Percentiles rank a stretch among this genome's conserved stretches.
Evolutionary conservation across 208 protist species (phyloP).

Genomic region (Perkinsela sp.): DNA sequence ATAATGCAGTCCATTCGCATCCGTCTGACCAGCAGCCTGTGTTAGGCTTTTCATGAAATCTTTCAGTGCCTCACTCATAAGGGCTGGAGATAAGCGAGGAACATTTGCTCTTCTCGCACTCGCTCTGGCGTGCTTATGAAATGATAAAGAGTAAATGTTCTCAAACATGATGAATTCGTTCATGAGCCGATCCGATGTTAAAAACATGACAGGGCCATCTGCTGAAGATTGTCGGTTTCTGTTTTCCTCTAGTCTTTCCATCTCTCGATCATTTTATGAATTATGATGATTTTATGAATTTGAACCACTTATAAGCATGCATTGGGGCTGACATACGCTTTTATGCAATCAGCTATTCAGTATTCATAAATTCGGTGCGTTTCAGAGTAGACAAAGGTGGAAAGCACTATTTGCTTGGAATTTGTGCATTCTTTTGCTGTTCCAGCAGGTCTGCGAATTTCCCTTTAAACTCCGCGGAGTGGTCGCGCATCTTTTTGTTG

Average conservation of each 20-base stretch:
- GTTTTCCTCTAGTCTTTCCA: no score
- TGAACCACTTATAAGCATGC: no score
- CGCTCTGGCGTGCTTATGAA: background rate
- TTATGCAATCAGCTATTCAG: no score
- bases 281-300: no score
- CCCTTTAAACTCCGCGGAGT: slow-evolving; percentile 63
- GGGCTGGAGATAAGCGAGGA: background rate
- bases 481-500: slow-evolving; percentile 67
- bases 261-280: no score
- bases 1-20: background rate
- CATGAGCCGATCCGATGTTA: background rate
- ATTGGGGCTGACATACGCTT: no score
- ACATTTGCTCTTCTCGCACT: background rate
- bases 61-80: background rate
- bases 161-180: background rate
- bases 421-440: slow-evolving; percentile 68
- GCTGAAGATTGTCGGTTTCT: background rate
- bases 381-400: no score
- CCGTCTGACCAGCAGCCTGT: background rate
- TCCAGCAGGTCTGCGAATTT: slow-evolving; percentile 60
- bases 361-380: no score
- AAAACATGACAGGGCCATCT: background rate
- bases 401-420: slow-evolving; percentile 37
- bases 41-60: background rate
- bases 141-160: background rate